Evolutionary conservation across 2,329 filamentous ascomycete genomes (phyloP).

Genomic region (Tolypocladium cylindrosporum): DNA sequence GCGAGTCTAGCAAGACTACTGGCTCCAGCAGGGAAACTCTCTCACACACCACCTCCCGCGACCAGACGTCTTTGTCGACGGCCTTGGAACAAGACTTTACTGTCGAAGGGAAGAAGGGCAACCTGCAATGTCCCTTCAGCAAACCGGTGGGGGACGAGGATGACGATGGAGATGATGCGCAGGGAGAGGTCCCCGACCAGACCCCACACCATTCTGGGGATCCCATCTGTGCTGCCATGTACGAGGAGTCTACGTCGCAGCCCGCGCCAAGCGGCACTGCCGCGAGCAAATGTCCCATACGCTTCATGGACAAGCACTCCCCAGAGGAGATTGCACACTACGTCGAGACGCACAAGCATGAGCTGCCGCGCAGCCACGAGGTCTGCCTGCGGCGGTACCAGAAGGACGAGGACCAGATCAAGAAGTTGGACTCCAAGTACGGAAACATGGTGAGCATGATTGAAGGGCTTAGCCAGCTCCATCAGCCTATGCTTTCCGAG

Average conservation of each 20-base stretch:
- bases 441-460: constrained; percentile 92
- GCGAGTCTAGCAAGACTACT: constrained; percentile 40
- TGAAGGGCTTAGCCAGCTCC: constrained; percentile 75
- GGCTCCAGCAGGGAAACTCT: constrained; percentile 37
- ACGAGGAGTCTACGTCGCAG: constrained; percentile 47
- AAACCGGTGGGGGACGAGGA: constrained; percentile 27
- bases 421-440: constrained; percentile 88
- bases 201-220: constrained; percentile 42
- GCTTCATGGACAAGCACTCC: constrained; percentile 84
- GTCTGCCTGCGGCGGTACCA: constrained; percentile 87
- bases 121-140: constrained; percentile 72
- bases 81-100: constrained; percentile 85
- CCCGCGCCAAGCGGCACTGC: constrained; percentile 38
- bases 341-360: constrained; percentile 91
- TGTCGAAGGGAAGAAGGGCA: constrained; percentile 69
- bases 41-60: constrained; percentile 31
- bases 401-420: constrained; percentile 73
- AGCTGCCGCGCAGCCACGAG: constrained; percentile 86
- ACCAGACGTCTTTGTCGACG: constrained; percentile 49
- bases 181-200: constrained; percentile 20
- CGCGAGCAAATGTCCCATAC: constrained; percentile 73
- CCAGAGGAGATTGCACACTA: constrained; percentile 90
- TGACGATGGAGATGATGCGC: constrained; percentile 11
- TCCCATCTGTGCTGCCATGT: constrained; percentile 56
- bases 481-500: constrained; percentile 73